phyloP scores from a whole-genome alignment of 129 eudicot genomes.

The Pittosporum tobira region DNA sequence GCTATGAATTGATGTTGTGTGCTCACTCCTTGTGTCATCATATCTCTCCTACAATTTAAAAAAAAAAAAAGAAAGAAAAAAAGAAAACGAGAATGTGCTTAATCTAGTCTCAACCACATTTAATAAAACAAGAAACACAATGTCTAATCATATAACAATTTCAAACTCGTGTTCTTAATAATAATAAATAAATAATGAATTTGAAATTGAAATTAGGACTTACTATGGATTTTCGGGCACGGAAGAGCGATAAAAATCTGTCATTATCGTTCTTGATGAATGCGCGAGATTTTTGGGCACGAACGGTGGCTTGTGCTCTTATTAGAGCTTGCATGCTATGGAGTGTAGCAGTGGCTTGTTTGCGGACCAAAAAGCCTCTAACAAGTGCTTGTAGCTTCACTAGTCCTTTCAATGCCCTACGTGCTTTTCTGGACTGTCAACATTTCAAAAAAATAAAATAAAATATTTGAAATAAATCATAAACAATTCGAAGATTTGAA shows the following conservation, averaged over 20 bases:
- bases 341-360: conserved; percentile 84
- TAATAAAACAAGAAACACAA: background rate
- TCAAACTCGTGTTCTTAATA: background rate
- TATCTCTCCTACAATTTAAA: conserved; percentile 37
- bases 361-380: conserved; percentile 72
- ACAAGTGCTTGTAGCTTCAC: conserved; percentile 88
- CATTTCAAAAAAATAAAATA: conserved; percentile 1
- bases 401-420: conserved; percentile 73
- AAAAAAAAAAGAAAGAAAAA: no score
- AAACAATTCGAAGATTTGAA: background rate
- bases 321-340: conserved; percentile 71
- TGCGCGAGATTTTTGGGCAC: conserved; percentile 42
- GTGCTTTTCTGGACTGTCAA: conserved; percentile 69
- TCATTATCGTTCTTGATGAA: conserved; percentile 19
- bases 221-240: conserved; percentile 32
- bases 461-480: background rate
- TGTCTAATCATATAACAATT: background rate
- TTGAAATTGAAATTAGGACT: background rate
- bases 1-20: conserved; percentile 41
- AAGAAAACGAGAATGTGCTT: no score
- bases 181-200: background rate
- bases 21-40: conserved; percentile 48
- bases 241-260: conserved; percentile 15
- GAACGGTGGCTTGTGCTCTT: conserved; percentile 67
- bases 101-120: no score